These are phyloP conservation scores for Aspergillus unguis DNA, from an alignment of 2,329 filamentous ascomycete genomes.

Conservation along the genomic window DNA sequence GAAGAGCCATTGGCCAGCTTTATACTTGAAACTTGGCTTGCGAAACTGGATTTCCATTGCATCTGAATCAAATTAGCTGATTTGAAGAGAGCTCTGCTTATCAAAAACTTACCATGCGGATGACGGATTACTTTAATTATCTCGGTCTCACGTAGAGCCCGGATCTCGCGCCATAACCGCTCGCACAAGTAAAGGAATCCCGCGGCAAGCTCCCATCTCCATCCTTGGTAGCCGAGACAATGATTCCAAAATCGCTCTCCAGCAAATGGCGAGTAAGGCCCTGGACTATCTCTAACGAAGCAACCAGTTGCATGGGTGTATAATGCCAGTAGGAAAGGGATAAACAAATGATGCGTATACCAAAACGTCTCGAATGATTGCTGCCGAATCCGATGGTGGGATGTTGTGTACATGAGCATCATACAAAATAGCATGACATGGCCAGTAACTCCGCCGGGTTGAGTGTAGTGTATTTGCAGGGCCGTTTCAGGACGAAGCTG, in stretches of 20 bases:
- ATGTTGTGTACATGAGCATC: slow-evolving; percentile 96
- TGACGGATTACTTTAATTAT: slow-evolving; percentile 94
- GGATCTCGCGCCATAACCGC: slow-evolving; percentile 85
- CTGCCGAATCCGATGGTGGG: slow-evolving; percentile 88
- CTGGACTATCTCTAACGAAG: slow-evolving; percentile 80
- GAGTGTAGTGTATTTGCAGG: slow-evolving; percentile 84
- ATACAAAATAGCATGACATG: slow-evolving; percentile 99
- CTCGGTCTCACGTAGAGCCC: slow-evolving; percentile 75
- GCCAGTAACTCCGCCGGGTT: slow-evolving; percentile 88
- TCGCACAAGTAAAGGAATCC: slow-evolving; percentile 84
- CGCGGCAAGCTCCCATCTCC: slow-evolving; percentile 91
- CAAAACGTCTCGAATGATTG: slow-evolving; percentile 98
- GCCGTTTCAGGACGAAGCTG: slow-evolving; percentile 79
- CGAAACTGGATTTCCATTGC: slow-evolving; percentile 96
- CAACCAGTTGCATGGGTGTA: slow-evolving; percentile 96
- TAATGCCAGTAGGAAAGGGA: slow-evolving; percentile 87
- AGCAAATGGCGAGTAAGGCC: slow-evolving; percentile 78
- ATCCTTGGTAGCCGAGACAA: slow-evolving; percentile 92
- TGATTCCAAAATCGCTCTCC: slow-evolving; percentile 80
- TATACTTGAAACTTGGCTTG: slow-evolving; percentile 97
- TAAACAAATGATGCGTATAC: slow-evolving; percentile 99
- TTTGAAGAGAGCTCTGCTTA: neutral
- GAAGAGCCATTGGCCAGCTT: slow-evolving; percentile 97
- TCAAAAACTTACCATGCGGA: slow-evolving; percentile 69
- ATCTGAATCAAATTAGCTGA: slow-evolving; percentile 51